Evolutionary conservation across 306 rosid species (phyloP), one percentile per base, ranked within the genome.

Genomic region (Lagenaria siceraria): DNA sequence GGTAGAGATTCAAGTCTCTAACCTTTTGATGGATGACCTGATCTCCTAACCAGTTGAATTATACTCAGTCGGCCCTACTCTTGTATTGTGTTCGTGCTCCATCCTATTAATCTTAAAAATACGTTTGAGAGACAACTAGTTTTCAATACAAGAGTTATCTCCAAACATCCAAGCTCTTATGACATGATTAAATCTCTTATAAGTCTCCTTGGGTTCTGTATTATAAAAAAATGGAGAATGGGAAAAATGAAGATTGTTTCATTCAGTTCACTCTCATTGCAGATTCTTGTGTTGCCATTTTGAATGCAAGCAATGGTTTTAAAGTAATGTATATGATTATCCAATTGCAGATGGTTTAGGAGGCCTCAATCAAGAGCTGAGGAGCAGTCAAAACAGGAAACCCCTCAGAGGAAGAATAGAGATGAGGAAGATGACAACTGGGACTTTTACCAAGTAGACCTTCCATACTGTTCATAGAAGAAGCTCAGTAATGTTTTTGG

Each of bases 361-460:
- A 59, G 58, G 62, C 79, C 81, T 27, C 68, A 21, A 27, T 65
- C 68, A 8, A 77, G 38, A 77, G 77, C 38, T 74, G 61, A 13
- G 18, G 46, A 12, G 27, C 70, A 77, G 60, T 49, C 36, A 60
- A 76, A 79, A 22, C 58, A 60, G 79, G 83, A 84, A 71, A 43
- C 73, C 10, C 54, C 51, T 46, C 19, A 4, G 31, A 59, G 33
- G 66, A 81, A 55, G 22, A 66, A 60, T 11, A 14, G 29, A 25
- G 64, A 66, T 5, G 61, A 49, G 24, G 80, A 64, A 33, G 83
- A 79, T 10, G 87, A 84, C 70, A 81, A 84, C 63, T 82, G 85
- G 85, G 85, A 79, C 29, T 35, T 48, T 25, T 79, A 33, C 59
- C 69, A 84, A 33, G 85, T 84, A 70, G 79, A 81, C 36, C 81